Base-by-base conservation (phyloP, 2,329 filamentous ascomycete genomes). In the Cladosporium halotolerans region DNA sequence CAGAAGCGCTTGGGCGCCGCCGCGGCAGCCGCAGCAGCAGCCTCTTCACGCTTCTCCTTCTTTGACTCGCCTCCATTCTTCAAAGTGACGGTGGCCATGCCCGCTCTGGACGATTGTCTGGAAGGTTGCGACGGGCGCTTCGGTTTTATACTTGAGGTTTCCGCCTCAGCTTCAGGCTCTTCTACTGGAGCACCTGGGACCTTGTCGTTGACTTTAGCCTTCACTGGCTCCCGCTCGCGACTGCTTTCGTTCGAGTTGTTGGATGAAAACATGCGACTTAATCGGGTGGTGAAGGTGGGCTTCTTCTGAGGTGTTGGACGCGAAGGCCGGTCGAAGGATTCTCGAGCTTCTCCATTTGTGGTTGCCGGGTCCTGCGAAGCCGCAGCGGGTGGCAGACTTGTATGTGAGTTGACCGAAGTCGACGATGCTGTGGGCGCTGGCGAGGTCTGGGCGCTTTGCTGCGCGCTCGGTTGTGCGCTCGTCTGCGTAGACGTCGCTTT, bases 1-100 rank as follows among this genome's bases (percentile, higher is more conserved):
- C 82, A 82, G 66, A 84, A 86, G 36, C 82, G 70, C 59, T 64
- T 67, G 1, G 60, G 60, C 33, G 58, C 53, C 19, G 58, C 56
- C 9, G 56, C 50, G 14, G 52, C 54, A 28, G 43, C 51, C 9
- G 51, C 51, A 16, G 44, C 51, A 19, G 42, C 23, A 11, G 54
- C 52, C 45, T 63, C 62, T 44, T 64, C 59, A 19, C 58, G 54
- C 61, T 67, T 64, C 47, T 61, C 58, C 45, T 61, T 67, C 59
- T 67, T 67, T 41, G 63, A 60, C 40, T 62, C 62, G 34, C 66
- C 67, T 54, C 60, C 65, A 14, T 53, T 53, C 28, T 43, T 51
- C 31, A 43, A 9, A 31, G 23, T 39, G 23, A 52, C 50, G 46
- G 56, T 55, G 5, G 58, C 54, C 49, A 61, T 60, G 38, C 63